A percentile compares a stretch with the other conserved stretches of the same genome.
phyloP scores from a whole-genome alignment of 1,284 basidiomycete genomes.

The Veloboletus limbatus region DNA sequence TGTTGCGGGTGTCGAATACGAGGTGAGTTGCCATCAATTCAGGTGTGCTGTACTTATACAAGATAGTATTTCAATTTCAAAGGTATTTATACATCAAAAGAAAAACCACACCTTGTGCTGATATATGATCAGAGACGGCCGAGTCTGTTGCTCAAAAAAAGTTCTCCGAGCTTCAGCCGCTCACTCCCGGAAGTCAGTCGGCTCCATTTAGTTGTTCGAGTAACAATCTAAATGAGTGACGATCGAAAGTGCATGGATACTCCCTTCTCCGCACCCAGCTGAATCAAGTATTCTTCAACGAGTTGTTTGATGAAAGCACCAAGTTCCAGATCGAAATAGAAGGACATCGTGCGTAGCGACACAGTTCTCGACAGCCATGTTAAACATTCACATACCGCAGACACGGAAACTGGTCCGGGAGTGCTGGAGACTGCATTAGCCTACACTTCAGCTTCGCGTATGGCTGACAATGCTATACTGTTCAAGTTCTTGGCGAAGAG shows the following conservation, averaged over 20 bases:
- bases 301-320: constrained; percentile 76
- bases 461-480: constrained; percentile 93
- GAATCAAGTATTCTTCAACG: constrained; percentile 89
- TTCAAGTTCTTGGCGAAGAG: constrained; percentile 95
- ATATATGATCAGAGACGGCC: constrained; percentile 64
- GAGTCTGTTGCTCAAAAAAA: constrained; percentile 74
- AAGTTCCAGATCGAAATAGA: constrained; percentile 85
- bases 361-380: not conserved
- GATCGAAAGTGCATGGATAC: constrained; percentile 81
- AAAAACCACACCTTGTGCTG: not conserved
- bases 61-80: constrained; percentile 93
- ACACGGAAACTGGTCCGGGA: constrained; percentile 94
- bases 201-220: not conserved
- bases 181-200: constrained; percentile 87
- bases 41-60: constrained; percentile 3
- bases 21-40: constrained; percentile 48
- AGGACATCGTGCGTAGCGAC: constrained; percentile 72
- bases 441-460: constrained; percentile 79
- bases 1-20: constrained; percentile 87
- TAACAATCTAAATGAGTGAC: constrained; percentile 8
- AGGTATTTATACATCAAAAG: constrained; percentile 42
- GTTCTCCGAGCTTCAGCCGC: constrained; percentile 69
- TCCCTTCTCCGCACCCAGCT: constrained; percentile 85
- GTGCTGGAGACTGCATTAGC: constrained; percentile 94
- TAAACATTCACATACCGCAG: constrained; percentile 38